Conservation (phyloP, 163 green algal genomes). For the Scenedesmus sp. region DNA sequence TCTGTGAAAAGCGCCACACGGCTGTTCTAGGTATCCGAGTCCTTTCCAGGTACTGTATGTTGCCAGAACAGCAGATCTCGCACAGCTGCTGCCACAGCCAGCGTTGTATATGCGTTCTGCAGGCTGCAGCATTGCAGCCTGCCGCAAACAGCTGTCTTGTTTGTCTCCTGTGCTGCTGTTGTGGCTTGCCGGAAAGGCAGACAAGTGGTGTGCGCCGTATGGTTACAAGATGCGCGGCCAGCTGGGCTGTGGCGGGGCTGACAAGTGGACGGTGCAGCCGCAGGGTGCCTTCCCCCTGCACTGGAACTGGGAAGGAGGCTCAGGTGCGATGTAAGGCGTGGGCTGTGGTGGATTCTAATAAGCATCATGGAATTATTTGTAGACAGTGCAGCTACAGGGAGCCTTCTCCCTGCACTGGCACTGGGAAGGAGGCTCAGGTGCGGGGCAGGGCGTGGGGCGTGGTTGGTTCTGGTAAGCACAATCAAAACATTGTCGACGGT, state of each 20-base stretch:
- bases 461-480: too few species aligned
- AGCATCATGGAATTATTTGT: constrained; percentile 24
- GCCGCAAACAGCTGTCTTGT: neutral
- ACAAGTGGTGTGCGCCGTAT: constrained; percentile 71
- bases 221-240: constrained; percentile 70
- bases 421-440: neutral
- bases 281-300: constrained; percentile 12
- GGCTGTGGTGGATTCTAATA: neutral
- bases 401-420: neutral
- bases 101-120: neutral
- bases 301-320: neutral
- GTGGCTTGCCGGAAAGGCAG: neutral
- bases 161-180: too few species aligned
- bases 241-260: constrained; percentile 73
- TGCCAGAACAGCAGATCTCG: too few species aligned
- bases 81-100: too few species aligned
- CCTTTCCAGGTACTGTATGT: too few species aligned
- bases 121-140: neutral
- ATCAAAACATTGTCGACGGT: constrained; percentile 62
- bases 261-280: constrained; percentile 74
- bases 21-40: too few species aligned
- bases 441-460: too few species aligned
- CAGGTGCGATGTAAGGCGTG: neutral
- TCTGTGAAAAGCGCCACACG: too few species aligned
- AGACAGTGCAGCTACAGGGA: constrained; percentile 57